Conservation (phyloP, 2,329 filamentous ascomycete species). For the Ophiosphaerella korrae region DNA sequence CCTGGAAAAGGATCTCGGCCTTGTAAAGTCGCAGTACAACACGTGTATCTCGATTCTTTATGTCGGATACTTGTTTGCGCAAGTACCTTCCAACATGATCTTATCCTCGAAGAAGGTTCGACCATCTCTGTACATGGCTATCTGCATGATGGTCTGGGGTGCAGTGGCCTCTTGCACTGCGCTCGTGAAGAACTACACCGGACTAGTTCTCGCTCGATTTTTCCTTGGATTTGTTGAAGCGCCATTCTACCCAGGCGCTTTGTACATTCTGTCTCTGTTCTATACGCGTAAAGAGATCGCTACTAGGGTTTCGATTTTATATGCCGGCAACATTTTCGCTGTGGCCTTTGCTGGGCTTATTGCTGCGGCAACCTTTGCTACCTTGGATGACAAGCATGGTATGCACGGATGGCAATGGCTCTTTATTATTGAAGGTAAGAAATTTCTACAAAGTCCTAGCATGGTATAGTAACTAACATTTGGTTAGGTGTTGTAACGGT, state of each 20-base stretch:
- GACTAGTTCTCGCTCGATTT: conserved; percentile 36
- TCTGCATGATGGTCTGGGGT: conserved; percentile 43
- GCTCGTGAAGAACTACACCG: conserved; percentile 34
- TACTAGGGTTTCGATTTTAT: conserved; percentile 17
- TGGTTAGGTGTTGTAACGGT: conserved; percentile 25
- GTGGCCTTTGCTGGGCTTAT: conserved; percentile 20
- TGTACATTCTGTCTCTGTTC: conserved; percentile 66
- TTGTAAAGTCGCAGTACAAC: conserved; percentile 32
- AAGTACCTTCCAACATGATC: conserved; percentile 53
- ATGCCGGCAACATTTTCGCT: conserved; percentile 20
- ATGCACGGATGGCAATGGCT: conserved; percentile 26
- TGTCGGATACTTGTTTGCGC: conserved; percentile 31
- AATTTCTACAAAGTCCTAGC: too few species aligned
- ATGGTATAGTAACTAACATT: neutral
- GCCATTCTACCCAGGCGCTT: conserved; percentile 63
- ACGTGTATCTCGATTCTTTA: conserved; percentile 53
- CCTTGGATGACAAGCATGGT: conserved; percentile 21
- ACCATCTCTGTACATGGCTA: conserved; percentile 39
- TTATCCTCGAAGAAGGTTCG: conserved; percentile 40
- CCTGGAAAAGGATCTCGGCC: conserved; percentile 58
- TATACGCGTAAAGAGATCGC: conserved; percentile 61
- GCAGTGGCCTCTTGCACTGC: conserved; percentile 35
- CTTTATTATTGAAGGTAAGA: conserved; percentile 27
- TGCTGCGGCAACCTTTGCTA: conserved; percentile 21
- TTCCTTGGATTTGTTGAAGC: conserved; percentile 41